Base-by-base conservation (phyloP, 148 eudicot genomes). In the Heliosperma pusillum region DNA sequence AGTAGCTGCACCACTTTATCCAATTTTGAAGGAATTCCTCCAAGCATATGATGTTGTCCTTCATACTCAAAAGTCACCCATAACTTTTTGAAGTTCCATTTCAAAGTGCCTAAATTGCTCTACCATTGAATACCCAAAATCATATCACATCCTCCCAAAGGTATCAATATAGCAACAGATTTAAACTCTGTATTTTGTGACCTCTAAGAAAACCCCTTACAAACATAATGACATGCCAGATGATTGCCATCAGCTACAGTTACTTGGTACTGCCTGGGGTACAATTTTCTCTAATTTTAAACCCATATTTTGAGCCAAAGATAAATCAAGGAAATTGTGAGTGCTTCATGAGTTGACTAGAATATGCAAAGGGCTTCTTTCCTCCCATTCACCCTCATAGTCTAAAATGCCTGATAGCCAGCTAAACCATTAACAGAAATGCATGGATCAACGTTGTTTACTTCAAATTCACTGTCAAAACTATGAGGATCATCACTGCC, bases 301-400 rank as follows among this genome's bases (percentile, higher is more conserved):
- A 0, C 76, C 72, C 19, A 52, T 7, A 3, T 20, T 36, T 9
- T 52, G 36, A 1, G 72, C 76, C 4, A 64, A 7, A 1, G 17
- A 10, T 0, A 33, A 3, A 25, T 78, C 76, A 7, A 36, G 42
- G 42, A 36, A 36, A 36, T 36, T 36, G 7, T 36, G 42, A 36
- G 42, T 36, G 42, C 42, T 47, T 3, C 76, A 44, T 7, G 42
- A 71, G 17, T 65, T 36, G 8, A 65, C 66, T 0, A 78, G 19
- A 10, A 78, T 72, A 26, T 78, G 76, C 0, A 62, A 64, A 8
- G 10, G 10, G 76, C 13, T 33, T 50, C 17, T 3, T 56, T 22
- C 20, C 68, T 55, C 1, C 71, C 64, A 0, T 3, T 72, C 0
- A 72, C 66, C 40, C 72, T 64, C 76, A 72, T 78, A 0, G 81